Percentiles rank a stretch among this genome's conserved stretches.
These are phyloP conservation scores for Trichoderma sp. DNA, from an alignment of 2,329 filamentous ascomycete genomes.

Conservation along the genomic window DNA sequence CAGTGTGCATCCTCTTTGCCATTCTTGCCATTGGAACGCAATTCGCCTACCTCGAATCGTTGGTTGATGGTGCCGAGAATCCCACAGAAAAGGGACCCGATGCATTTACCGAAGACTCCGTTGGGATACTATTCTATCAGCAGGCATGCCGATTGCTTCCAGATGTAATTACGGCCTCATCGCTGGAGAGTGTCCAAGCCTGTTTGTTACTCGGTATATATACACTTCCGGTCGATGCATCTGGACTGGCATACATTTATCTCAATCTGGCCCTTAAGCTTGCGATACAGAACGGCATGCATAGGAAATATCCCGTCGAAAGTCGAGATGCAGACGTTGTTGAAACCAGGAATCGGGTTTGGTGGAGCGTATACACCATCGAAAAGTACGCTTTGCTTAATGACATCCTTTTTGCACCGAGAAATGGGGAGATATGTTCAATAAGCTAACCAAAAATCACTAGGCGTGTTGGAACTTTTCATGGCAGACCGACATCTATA, in stretches of 20 bases:
- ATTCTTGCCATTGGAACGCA: constrained; percentile 51
- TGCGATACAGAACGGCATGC: constrained; percentile 60
- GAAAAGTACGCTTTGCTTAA: constrained; percentile 45
- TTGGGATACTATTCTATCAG: constrained; percentile 56
- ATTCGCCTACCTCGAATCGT: constrained; percentile 46
- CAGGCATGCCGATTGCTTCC: constrained; percentile 53
- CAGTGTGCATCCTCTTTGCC: constrained; percentile 45
- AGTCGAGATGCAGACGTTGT: constrained; percentile 46
- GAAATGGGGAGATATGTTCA: constrained; percentile 16
- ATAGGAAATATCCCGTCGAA: constrained; percentile 48
- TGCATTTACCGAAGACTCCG: constrained; percentile 47
- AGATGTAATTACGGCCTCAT: constrained; percentile 55
- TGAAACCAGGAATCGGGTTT: constrained; percentile 54
- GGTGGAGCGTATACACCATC: constrained; percentile 56
- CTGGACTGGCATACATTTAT: constrained; percentile 56
- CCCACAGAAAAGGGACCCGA: constrained; percentile 22
- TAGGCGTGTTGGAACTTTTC: constrained; percentile 54
- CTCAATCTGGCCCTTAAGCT: constrained; percentile 54
- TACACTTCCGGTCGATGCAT: constrained; percentile 53
- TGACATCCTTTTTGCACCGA: background rate
- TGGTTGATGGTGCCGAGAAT: constrained; percentile 20
- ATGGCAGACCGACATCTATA: constrained; percentile 54
- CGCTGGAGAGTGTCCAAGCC: constrained; percentile 56
- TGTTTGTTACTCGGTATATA: constrained; percentile 56
- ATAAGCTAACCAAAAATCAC: constrained; percentile 6